Evolutionary conservation across 345 rosid genomes (phyloP).

Genomic region (Corchorus olitorius): DNA sequence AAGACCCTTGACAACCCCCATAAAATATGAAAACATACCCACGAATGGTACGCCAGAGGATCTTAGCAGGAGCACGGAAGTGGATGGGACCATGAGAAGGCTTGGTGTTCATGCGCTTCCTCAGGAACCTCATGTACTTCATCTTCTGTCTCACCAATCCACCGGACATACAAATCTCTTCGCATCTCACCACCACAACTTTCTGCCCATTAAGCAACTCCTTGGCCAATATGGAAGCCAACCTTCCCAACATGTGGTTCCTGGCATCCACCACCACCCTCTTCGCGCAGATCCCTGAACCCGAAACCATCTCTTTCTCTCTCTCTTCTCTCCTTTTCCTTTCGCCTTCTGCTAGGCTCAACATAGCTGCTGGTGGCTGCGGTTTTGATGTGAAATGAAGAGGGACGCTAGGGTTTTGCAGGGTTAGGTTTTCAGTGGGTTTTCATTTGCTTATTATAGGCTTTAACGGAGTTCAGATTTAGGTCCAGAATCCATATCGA

Average conservation of each 20-base stretch:
- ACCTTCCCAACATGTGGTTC: constrained; percentile 83
- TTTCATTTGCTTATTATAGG: too few relatives aligned
- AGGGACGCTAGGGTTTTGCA: not conserved
- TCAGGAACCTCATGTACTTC: constrained; percentile 86
- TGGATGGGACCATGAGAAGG: constrained; percentile 95
- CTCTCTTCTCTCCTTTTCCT: not conserved
- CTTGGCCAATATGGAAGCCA: constrained; percentile 72
- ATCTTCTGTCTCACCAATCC: constrained; percentile 88
- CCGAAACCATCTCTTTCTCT: constrained; percentile 62
- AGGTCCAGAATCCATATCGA: too few relatives aligned
- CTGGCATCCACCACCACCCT: constrained; percentile 81
- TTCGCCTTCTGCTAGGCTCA: not conserved
- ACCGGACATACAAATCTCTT: constrained; percentile 83
- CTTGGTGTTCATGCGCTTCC: constrained; percentile 94
- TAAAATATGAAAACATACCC: constrained; percentile 40
- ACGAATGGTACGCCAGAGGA: constrained; percentile 88
- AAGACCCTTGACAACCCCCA: not conserved
- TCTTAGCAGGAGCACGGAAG: constrained; percentile 90
- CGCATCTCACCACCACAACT: constrained; percentile 81
- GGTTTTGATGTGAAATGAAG: too few relatives aligned
- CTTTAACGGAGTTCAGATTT: not conserved
- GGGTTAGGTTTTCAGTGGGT: not conserved
- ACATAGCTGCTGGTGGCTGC: not conserved
- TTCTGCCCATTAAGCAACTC: constrained; percentile 86
- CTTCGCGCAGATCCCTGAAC: constrained; percentile 78